A percentile compares a stretch with the other conserved stretches of the same genome.
Conservation (phyloP, 345 rosid species). For the Lepidium aucheri region DNA sequence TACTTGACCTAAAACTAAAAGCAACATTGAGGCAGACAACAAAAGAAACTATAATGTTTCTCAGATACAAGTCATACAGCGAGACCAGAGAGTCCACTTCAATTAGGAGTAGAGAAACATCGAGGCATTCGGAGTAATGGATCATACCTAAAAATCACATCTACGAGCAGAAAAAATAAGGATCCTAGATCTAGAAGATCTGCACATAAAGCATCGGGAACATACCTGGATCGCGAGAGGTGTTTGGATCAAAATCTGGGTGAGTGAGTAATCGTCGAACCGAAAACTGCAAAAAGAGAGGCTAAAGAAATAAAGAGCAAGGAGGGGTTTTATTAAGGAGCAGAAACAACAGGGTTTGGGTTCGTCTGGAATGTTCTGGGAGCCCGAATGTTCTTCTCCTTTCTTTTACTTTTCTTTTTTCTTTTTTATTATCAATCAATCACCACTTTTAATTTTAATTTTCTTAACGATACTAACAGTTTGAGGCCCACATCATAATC, state of each 20-base stretch:
- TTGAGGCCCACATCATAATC: no score
- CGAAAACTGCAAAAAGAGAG: neutral
- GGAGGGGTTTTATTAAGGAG: constrained; percentile 5
- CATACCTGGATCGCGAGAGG: constrained; percentile 26
- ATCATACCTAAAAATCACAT: neutral
- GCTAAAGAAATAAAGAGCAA: neutral
- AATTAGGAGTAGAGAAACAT: no score
- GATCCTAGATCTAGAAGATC: constrained; percentile 1
- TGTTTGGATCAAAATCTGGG: neutral
- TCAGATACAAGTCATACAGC: neutral
- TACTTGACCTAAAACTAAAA: neutral
- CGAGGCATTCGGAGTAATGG: no score
- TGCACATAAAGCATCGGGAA: neutral
- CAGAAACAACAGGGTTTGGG: constrained; percentile 12
- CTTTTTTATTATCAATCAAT: neutral
- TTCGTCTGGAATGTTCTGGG: constrained; percentile 21
- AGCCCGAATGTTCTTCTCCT: neutral
- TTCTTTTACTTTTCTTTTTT: neutral
- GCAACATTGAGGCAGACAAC: neutral
- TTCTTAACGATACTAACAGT: no score
- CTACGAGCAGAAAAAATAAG: neutral
- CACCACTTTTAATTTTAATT: neutral
- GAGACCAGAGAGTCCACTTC: neutral
- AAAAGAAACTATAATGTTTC: neutral
- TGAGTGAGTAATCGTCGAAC: neutral